Evolutionary conservation across 2,329 filamentous ascomycete genomes (phyloP), one percentile per base, ranked within the genome.

Genomic region (Zarea fungicola): DNA sequence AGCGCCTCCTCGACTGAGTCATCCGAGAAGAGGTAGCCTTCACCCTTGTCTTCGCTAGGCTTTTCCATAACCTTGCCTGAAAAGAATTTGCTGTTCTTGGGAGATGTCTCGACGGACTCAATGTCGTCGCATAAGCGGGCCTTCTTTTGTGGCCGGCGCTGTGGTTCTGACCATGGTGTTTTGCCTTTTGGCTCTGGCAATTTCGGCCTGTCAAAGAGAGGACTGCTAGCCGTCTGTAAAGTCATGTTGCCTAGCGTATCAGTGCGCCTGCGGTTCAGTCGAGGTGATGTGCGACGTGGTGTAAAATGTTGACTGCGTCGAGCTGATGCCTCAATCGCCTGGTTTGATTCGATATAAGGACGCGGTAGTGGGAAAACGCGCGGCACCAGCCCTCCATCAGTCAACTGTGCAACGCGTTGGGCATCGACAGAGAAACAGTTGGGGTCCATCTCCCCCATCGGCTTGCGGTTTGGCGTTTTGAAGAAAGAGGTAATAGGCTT

Each of bases 381-480:
- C 3, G 78, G 75, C 5, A 73, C 72, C 28, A 74, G 60, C 4
- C 72, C 77, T 49, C 73, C 72, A 21, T 71, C 65, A 0, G 76
- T 77, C 48, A 78, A 63, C 47, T 66, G 67, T n/a, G 72, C 67
- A 51, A 77, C 65, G 52, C 71, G 66, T 23, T 73, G 61, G 13
- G 71, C 66, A 50, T 82, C 74, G 11, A 80, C 68, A 13, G 72
- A 65, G 56, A 83, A 83, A 59, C 77, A 81, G 53, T 83, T 83
- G 32, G 75, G 68, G 44, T 82, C 78, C 79, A 83, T 83, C 57
- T 80, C 77, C n/a, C 74, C 79, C 58, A 83, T 73, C 0, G 79
- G 76, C 50, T 81, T 75, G 3, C 79, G 74, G 28, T 64, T 62
- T 47, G 70, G 63, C 19, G 67, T 67, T 49, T 73, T 74, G 62